Evolutionary conservation across 805 yeast genomes (phyloP).

Genomic region (Kregervanrija fluxuum): DNA sequence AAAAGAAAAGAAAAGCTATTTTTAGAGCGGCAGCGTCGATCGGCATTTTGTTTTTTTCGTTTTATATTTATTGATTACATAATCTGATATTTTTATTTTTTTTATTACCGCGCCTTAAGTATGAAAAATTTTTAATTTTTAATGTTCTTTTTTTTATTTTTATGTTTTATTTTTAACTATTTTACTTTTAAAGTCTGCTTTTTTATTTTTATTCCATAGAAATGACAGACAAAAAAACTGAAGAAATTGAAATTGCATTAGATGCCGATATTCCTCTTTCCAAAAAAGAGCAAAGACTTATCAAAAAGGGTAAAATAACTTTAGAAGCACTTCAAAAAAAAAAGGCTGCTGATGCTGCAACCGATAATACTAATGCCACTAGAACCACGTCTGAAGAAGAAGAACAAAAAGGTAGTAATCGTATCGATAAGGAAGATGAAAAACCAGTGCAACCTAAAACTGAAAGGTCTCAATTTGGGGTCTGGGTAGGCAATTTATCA

Average conservation of each 20-base stretch:
- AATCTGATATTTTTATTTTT: too few species aligned
- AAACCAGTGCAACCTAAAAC: conserved; percentile 11
- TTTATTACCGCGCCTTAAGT: too few species aligned
- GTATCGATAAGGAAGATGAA: conserved; percentile 19
- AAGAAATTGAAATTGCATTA: conserved; percentile 64
- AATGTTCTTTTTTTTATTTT: too few species aligned
- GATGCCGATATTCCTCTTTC: conserved; percentile 75
- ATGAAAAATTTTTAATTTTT: too few species aligned
- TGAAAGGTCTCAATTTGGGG: conserved; percentile 54
- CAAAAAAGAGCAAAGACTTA: conserved; percentile 80
- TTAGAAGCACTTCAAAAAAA: conserved; percentile 43
- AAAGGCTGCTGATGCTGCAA: conserved; percentile 24
- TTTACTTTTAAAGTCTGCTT: too few species aligned
- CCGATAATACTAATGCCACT: conserved; percentile 16
- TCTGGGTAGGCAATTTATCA: conserved; percentile 92
- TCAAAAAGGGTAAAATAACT: conserved; percentile 70
- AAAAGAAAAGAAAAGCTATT: too few species aligned
- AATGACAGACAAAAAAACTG: conserved; percentile 32
- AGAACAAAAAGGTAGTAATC: conserved; percentile 13
- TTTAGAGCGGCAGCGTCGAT: too few species aligned
- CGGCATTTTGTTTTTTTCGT: too few species aligned
- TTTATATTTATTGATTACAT: too few species aligned
- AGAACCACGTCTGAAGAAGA: conserved; percentile 11
- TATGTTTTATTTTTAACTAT: too few species aligned
- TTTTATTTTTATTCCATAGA: background rate